Evolutionary conservation across 2,329 filamentous ascomycete species (phyloP), one percentile per base, ranked within the genome.

Genomic region (Penicillium sp.): DNA sequence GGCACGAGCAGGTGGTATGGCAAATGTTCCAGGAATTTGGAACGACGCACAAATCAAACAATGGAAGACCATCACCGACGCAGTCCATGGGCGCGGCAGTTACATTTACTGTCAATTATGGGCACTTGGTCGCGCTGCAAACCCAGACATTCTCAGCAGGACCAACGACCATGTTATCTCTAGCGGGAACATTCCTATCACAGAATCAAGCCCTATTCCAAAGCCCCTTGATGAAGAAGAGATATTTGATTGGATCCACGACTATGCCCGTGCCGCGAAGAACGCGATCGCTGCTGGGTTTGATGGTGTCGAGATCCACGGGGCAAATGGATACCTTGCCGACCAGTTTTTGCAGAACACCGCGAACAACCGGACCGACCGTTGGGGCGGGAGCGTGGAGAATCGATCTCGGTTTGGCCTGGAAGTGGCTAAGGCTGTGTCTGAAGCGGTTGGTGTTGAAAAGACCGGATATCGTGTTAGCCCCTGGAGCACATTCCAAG

Each of bases 51-150:
- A 88, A 60, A 75, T 86, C 31, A 77, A 75, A 1, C 81, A 75
- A 0, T 89, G 86, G 87, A 83, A 80, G 61, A 72, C 78, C 6
- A 75, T 89, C 38, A 85, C 82, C 2, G 80, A 85, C 19, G 82
- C 81, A 0, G 84, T 89, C 0, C 87, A 90, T 67, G 76, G 75
- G 23, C 85, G 85, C 62, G 82, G 82, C 2, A 80, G 78, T 15
- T 84, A 78, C 66, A 84, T 89, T 42, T 88, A 78, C 71, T 72
- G 79, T 2, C 87, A 89, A 67, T 75, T 90, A 0, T 88, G 84
- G 78, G 81, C 80, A 0, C 74, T 84, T 17, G 86, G 87, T 2
- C 81, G 87, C 8, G 78, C 80, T 2, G 82, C 82, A 0, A 71
- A 77, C 56, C 69, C 73, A 0, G 58, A 69, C 1, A 64, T 75